Evolutionary conservation across 495 filamentous ascomycete genomes (phyloP).

Genomic region (Ascodesmis nigricans): DNA sequence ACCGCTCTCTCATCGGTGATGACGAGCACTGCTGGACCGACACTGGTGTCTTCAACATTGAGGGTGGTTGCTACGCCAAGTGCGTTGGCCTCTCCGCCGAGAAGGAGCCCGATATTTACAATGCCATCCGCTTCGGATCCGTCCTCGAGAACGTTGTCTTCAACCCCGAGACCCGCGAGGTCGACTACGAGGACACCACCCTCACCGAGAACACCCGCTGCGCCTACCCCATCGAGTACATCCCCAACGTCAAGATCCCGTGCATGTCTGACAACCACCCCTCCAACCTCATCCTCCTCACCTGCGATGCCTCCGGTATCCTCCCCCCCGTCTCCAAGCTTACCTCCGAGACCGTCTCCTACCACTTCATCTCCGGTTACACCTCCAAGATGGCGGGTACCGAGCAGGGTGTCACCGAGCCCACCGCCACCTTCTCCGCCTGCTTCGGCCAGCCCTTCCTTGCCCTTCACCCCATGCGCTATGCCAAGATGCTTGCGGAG

Average conservation of each 20-base stretch:
- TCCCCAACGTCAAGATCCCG: constrained; percentile 94
- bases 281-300: constrained; percentile 90
- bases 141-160: constrained; percentile 98
- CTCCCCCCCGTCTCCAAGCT: constrained; percentile 97
- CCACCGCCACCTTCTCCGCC: constrained; percentile 94
- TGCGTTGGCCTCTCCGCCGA: constrained; percentile 92
- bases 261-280: constrained; percentile 75
- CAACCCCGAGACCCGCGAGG: constrained; percentile 65
- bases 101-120: constrained; percentile 97
- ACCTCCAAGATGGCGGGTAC: constrained; percentile 99
- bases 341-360: constrained; percentile 66
- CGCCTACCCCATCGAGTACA: constrained; percentile 98
- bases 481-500: constrained; percentile 90
- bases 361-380: constrained; percentile 99
- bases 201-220: constrained; percentile 92
- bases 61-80: constrained; percentile 98
- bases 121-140: constrained; percentile 88
- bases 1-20: constrained; percentile 88
- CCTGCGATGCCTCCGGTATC: constrained; percentile 92
- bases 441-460: constrained; percentile 99
- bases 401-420: constrained; percentile 88
- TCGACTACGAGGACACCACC: constrained; percentile 87
- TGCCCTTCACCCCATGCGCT: constrained; percentile 96
- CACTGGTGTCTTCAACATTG: constrained; percentile 94
- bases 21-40: constrained; percentile 99